These are phyloP conservation scores for Arctium minus DNA, from an alignment of 129 eudicot genomes.

Conservation along the genomic window DNA sequence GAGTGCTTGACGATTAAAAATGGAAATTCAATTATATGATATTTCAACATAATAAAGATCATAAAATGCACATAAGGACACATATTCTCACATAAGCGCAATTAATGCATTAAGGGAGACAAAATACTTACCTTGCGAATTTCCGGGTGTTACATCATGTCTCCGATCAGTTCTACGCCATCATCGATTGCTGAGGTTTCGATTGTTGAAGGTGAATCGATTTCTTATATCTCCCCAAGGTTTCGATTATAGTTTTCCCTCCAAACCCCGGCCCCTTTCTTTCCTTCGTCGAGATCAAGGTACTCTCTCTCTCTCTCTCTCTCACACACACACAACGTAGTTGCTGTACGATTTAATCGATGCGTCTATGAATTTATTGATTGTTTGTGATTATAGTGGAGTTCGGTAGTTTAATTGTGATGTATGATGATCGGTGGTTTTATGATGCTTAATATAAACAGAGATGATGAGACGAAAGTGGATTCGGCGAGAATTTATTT, in stretches of 20 bases:
- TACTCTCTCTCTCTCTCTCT: slow-evolving; percentile 1
- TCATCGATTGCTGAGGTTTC: too few species aligned
- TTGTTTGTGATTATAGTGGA: background rate
- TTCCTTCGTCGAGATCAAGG: slow-evolving; percentile 8
- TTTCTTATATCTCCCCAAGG: too few species aligned
- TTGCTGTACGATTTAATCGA: background rate
- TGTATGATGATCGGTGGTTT: background rate
- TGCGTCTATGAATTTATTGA: background rate
- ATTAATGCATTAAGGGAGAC: too few species aligned
- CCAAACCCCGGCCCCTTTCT: slow-evolving; percentile 9
- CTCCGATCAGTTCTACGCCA: too few species aligned
- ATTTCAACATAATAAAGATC: too few species aligned
- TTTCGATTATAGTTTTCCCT: slow-evolving; percentile 13
- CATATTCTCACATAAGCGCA: too few species aligned
- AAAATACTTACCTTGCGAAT: too few species aligned
- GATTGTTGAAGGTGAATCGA: too few species aligned
- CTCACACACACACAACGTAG: background rate
- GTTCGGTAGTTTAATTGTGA: background rate
- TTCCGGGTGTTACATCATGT: too few species aligned
- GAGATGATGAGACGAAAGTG: background rate
- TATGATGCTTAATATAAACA: background rate
- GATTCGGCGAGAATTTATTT: background rate
- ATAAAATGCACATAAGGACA: too few species aligned
- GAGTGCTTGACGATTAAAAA: too few species aligned
- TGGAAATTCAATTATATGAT: too few species aligned